phyloP scores from a whole-genome alignment of 73 alveolate genomes.

The Paraurostyla sp. region DNA sequence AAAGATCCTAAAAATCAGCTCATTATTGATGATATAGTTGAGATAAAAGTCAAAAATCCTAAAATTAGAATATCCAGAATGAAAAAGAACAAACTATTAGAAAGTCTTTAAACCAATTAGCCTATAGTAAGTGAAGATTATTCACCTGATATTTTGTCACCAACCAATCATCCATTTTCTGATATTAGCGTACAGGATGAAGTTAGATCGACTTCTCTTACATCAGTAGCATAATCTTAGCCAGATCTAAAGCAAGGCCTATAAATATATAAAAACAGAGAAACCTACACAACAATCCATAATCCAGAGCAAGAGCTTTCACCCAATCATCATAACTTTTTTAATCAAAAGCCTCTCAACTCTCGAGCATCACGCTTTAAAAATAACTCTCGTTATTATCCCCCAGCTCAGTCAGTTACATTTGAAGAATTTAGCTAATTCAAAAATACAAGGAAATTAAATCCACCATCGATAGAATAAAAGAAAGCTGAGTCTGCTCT shows the following conservation, averaged over 20 bases:
- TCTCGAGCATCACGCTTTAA: no score
- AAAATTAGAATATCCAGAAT: neutral
- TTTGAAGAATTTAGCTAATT: no score
- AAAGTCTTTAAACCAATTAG: neutral
- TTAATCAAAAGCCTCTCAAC: neutral
- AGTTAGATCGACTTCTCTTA: neutral
- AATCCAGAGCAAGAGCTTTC: no score
- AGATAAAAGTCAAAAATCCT: neutral
- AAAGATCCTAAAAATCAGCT: neutral
- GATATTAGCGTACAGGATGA: no score
- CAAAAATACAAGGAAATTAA: neutral
- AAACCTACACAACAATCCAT: neutral
- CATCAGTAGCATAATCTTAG: neutral
- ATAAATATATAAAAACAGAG: neutral
- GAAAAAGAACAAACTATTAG: neutral
- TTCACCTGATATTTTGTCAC: no score
- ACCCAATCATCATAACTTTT: no score
- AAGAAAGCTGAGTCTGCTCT: neutral
- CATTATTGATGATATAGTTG: slow-evolving; percentile 7
- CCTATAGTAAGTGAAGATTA: neutral
- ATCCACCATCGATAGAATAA: neutral
- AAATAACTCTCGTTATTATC: no score
- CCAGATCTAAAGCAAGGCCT: neutral
- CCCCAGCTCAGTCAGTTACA: no score
- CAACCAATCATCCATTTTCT: no score